A percentile compares a stretch with the other conserved stretches of the same genome.
Evolutionary conservation across 2,329 filamentous ascomycete species (phyloP).

Genomic region (Proliferodiscus dingleyae): DNA sequence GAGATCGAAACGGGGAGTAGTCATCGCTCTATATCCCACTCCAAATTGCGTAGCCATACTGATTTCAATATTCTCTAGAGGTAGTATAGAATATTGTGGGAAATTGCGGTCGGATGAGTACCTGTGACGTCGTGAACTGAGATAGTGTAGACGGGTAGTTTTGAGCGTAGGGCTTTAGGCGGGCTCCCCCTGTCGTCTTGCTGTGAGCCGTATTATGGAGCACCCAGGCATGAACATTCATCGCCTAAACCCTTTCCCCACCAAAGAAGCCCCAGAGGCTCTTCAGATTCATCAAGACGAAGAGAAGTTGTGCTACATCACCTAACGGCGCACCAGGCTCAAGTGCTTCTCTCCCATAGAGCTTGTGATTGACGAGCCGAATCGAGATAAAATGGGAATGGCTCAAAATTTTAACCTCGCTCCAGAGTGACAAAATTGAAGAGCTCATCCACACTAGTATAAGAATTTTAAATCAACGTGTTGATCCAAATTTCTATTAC

Average conservation of each 20-base stretch:
- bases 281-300: constrained; percentile 33
- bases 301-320: constrained; percentile 36
- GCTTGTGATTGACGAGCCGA: constrained; percentile 2
- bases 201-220: constrained; percentile 33
- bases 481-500: constrained; percentile 35
- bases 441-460: constrained; percentile 27
- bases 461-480: constrained; percentile 36
- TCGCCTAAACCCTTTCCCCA: too few species aligned
- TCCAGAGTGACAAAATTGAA: constrained; percentile 26
- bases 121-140: constrained; percentile 46
- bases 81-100: constrained; percentile 43
- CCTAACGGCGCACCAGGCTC: constrained; percentile 26
- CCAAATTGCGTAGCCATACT: constrained; percentile 43
- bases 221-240: constrained; percentile 39
- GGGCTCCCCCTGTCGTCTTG: constrained; percentile 24
- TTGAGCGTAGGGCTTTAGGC: constrained; percentile 30
- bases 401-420: constrained; percentile 18
- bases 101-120: constrained; percentile 40
- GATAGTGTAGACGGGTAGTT: constrained; percentile 40
- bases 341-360: constrained; percentile 15
- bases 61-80: constrained; percentile 42
- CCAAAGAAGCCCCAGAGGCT: constrained; percentile 40
- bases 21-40: constrained; percentile 41
- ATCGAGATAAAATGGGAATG: too few species aligned
- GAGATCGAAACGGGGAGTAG: constrained; percentile 38